These are phyloP conservation scores for Solanum hybrid DNA, from an alignment of 305 asterid species.

Conservation along the genomic window DNA sequence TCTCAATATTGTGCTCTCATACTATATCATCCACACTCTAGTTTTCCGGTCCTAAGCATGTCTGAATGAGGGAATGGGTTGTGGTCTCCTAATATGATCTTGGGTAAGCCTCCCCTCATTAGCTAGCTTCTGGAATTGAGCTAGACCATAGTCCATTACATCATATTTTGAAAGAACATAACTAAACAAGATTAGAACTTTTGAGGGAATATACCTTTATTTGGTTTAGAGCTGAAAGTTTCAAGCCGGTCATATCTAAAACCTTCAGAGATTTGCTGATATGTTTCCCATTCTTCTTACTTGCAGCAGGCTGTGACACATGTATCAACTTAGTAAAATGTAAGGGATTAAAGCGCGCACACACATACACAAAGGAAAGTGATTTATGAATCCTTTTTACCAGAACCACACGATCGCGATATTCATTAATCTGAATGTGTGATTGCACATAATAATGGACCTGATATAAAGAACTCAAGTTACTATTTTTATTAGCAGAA, in stretches of 20 bases:
- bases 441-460: conserved; percentile 80
- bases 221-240: conserved; percentile 70
- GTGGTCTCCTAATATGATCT: not conserved
- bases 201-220: conserved; percentile 45
- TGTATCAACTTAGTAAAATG: not conserved
- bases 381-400: conserved; percentile 29
- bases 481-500: not conserved
- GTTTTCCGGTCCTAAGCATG: not conserved
- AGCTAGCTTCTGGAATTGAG: not conserved
- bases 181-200: not conserved
- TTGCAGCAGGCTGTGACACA: conserved; percentile 50
- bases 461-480: conserved; percentile 21
- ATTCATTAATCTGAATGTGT: conserved; percentile 86
- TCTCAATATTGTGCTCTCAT: not conserved
- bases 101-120: not conserved
- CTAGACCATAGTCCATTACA: not conserved
- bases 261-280: conserved; percentile 66
- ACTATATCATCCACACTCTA: not conserved
- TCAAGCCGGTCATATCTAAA: conserved; percentile 82
- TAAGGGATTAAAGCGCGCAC: not conserved
- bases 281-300: conserved; percentile 50
- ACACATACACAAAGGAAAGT: not conserved
- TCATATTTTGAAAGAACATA: not conserved
- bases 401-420: conserved; percentile 74
- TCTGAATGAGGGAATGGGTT: not conserved